Conservation (phyloP, 192 early-diverging fungal genomes). For the Coemansia sp. region DNA sequence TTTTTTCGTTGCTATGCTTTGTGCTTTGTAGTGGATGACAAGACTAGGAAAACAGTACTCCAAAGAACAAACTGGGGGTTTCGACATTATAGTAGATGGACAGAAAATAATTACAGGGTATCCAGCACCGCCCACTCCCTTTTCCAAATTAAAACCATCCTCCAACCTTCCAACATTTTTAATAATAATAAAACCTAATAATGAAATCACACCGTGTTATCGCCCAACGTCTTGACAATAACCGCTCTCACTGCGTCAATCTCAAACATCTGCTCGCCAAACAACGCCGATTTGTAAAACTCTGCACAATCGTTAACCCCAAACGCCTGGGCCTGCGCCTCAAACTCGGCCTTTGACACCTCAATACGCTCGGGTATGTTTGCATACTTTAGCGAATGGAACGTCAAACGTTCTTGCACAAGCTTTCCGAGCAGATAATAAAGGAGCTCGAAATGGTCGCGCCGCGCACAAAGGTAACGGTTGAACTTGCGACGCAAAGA, state of each 20-base stretch:
- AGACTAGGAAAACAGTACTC: no score
- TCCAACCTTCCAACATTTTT: neutral
- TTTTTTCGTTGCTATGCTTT: no score
- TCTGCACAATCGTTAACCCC: slow-evolving; percentile 59
- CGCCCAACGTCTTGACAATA: slow-evolving; percentile 39
- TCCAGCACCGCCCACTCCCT: neutral
- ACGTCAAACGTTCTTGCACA: slow-evolving; percentile 71
- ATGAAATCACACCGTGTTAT: neutral
- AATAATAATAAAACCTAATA: neutral
- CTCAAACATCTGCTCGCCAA: slow-evolving; percentile 48
- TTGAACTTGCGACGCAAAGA: slow-evolving; percentile 78
- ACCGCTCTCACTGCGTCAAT: slow-evolving; percentile 24
- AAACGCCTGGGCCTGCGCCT: slow-evolving; percentile 57
- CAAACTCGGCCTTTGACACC: slow-evolving; percentile 62
- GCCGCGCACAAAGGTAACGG: slow-evolving; percentile 75
- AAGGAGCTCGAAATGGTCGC: slow-evolving; percentile 81
- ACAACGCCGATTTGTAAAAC: slow-evolving; percentile 59
- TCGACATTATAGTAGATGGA: neutral
- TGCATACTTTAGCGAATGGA: slow-evolving; percentile 63
- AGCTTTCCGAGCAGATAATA: slow-evolving; percentile 72
- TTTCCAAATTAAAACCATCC: neutral
- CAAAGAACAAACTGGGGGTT: no score
- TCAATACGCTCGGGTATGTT: slow-evolving; percentile 58
- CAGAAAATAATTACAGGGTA: neutral
- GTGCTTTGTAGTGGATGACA: no score